Base-by-base conservation (phyloP, 768 basidiomycete species). In the Suillus brevipes region DNA sequence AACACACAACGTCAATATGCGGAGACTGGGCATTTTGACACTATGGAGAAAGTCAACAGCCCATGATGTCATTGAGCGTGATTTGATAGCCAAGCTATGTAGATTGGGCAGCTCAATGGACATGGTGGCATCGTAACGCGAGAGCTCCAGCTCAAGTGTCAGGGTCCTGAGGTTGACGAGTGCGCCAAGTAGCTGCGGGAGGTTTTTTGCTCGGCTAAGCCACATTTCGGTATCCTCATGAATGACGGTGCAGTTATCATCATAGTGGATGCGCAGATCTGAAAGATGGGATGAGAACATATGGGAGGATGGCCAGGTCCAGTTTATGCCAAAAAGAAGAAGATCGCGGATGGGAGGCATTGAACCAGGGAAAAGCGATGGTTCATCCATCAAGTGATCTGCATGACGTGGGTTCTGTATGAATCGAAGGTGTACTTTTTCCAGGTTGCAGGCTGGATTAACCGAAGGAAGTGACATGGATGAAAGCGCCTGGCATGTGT, bases 271-370 rank as follows among this genome's bases (percentile, higher is more conserved):
- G 4, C 37, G 43, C 28, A 42, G 64, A 72, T 60, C 61, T 4
- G 12, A 66, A 69, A 31, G 73, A 73, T 64, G 14, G 1, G 56
- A 38, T 4, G 56, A 38, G 2, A 23, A 2, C 23, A 38, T 38
- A 23, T 37, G 38, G 3, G 56, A 9, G 5, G 56, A 57, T n/a
- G n/a, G 14, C 56, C 56, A 57, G 16, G 37, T 7, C n/a, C 37
- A 57, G 16, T 9, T 23, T 16, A 38, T 38, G 56, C 56, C 56
- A 4, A 57, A 57, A 57, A 57, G 37, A 8, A 57, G 23, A 37
- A 57, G 37, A 38, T 57, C 56, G 23, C 37, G 56, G 13, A 57
- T 25, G 23, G 56, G 56, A 57, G 56, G 23, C 14, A 14, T 23
- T 25, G 37, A 57, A 38, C 37, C 56, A 18, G 37, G 56, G 37